phyloP scores from a whole-genome alignment of 805 yeast genomes.

The Myxozyma nipponensis region DNA sequence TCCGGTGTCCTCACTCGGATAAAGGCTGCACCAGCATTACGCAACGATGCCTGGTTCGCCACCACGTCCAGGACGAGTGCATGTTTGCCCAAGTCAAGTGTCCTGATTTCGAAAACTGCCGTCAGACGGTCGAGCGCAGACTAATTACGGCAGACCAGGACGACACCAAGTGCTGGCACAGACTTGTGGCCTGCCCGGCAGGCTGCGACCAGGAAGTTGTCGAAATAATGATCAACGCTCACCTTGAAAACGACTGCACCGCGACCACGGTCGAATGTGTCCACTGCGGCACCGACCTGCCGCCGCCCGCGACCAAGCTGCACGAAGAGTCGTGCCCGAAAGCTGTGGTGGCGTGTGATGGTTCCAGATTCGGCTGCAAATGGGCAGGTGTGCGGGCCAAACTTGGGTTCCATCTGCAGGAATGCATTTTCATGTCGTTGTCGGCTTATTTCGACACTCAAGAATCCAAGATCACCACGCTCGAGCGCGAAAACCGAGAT shows the following conservation, averaged over 20 bases:
- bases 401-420: slow-evolving; percentile 25
- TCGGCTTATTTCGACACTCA: slow-evolving; percentile 33
- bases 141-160: slow-evolving; percentile 1
- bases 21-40: slow-evolving; percentile 59
- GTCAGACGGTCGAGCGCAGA: slow-evolving; percentile 27
- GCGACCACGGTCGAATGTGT: slow-evolving; percentile 22
- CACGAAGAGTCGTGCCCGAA: slow-evolving; percentile 29
- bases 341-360: slow-evolving; percentile 29
- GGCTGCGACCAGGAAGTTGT: slow-evolving; percentile 19
- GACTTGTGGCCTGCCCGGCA: slow-evolving; percentile 25
- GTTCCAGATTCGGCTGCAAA: slow-evolving; percentile 33
- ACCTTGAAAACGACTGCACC: slow-evolving; percentile 9
- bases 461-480: slow-evolving; percentile 30
- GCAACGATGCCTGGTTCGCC: slow-evolving; percentile 54
- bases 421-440: slow-evolving; percentile 33
- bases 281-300: slow-evolving; percentile 20
- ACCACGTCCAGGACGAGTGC: slow-evolving; percentile 47
- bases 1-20: slow-evolving; percentile 49
- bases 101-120: slow-evolving; percentile 32
- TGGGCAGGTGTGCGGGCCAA: slow-evolving; percentile 31
- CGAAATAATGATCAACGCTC: not conserved
- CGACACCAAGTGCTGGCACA: slow-evolving; percentile 28
- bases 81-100: slow-evolving; percentile 42
- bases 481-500: slow-evolving; percentile 36
- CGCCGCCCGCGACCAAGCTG: slow-evolving; percentile 13